These are phyloP conservation scores for Lentinus tigrinus DNA, from an alignment of 768 basidiomycete species.

Conservation along the genomic window DNA sequence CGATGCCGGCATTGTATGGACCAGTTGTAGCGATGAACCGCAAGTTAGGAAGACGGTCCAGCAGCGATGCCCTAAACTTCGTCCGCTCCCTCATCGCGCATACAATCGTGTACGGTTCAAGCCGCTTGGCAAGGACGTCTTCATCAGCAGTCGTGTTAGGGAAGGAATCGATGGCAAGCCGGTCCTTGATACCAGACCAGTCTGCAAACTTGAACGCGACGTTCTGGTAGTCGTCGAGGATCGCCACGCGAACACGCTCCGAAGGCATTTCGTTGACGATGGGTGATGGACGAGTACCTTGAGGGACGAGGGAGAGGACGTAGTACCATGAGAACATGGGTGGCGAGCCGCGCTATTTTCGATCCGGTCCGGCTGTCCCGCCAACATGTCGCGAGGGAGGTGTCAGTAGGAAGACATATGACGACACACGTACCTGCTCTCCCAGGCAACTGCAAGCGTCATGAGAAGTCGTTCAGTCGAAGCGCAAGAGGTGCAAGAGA, in stretches of 20 bases:
- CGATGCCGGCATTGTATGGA: constrained; percentile 46
- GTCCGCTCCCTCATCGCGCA: constrained; percentile 71
- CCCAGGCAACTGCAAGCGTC: background rate
- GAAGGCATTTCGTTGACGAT: constrained; percentile 27
- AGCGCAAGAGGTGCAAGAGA: background rate
- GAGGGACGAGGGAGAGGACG: background rate
- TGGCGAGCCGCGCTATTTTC: background rate
- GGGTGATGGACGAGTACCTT: background rate
- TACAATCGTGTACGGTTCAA: constrained; percentile 53
- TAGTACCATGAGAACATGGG: background rate
- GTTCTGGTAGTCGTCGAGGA: constrained; percentile 63
- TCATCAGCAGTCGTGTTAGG: constrained; percentile 52
- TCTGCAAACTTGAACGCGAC: constrained; percentile 52
- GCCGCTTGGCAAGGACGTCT: constrained; percentile 45
- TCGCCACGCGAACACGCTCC: constrained; percentile 40
- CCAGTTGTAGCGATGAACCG: constrained; percentile 63
- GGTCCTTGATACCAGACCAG: constrained; percentile 47
- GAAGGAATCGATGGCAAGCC: constrained; percentile 44
- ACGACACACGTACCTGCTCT: constrained; percentile 5
- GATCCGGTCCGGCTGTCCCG: constrained; percentile 1
- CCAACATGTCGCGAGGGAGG: background rate
- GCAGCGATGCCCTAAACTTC: constrained; percentile 45
- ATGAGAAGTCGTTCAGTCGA: too few species aligned
- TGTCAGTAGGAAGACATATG: constrained; percentile 10
- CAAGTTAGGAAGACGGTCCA: constrained; percentile 59